These are phyloP conservation scores for Cyphellophora europaea DNA, from an alignment of 2,329 filamentous ascomycete species.

Conservation along the genomic window DNA sequence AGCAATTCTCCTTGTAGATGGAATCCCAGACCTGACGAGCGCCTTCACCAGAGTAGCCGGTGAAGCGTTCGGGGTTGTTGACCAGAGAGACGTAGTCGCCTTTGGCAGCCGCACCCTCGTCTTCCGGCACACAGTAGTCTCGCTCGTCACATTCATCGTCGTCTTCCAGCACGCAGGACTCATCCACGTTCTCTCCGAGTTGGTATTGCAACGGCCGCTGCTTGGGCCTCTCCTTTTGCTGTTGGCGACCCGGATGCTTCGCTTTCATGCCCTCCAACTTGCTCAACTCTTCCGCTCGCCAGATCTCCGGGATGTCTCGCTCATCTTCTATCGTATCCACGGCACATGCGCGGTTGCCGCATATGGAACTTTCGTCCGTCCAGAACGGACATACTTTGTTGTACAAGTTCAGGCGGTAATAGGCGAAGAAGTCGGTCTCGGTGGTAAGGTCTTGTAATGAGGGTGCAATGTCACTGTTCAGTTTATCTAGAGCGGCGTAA, in stretches of 20 bases:
- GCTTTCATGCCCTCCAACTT: conserved; percentile 87
- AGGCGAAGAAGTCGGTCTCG: conserved; percentile 93
- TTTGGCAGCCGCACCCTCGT: conserved; percentile 75
- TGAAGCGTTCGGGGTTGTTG: conserved; percentile 91
- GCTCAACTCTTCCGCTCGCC: conserved; percentile 84
- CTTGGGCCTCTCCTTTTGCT: conserved; percentile 59
- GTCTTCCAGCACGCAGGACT: conserved; percentile 95
- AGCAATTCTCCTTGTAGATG: conserved; percentile 96
- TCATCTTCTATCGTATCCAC: conserved; percentile 94
- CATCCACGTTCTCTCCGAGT: conserved; percentile 76
- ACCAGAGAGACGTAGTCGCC: conserved; percentile 94
- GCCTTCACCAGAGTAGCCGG: conserved; percentile 78
- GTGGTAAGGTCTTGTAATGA: conserved; percentile 71
- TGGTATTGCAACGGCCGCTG: conserved; percentile 69
- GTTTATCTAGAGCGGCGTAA: conserved; percentile 75
- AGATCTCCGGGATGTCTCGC: conserved; percentile 82
- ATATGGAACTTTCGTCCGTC: conserved; percentile 87
- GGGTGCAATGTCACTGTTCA: conserved; percentile 71
- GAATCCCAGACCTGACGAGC: conserved; percentile 91
- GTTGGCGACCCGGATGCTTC: conserved; percentile 70
- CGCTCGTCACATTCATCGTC: conserved; percentile 95
- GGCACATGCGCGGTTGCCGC: conserved; percentile 91
- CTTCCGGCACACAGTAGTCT: conserved; percentile 93
- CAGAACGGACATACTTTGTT: conserved; percentile 94
- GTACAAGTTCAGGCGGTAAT: conserved; percentile 91